Conservation (phyloP, 192 early-diverging fungal genomes). For the Rhizophagus clarus region DNA sequence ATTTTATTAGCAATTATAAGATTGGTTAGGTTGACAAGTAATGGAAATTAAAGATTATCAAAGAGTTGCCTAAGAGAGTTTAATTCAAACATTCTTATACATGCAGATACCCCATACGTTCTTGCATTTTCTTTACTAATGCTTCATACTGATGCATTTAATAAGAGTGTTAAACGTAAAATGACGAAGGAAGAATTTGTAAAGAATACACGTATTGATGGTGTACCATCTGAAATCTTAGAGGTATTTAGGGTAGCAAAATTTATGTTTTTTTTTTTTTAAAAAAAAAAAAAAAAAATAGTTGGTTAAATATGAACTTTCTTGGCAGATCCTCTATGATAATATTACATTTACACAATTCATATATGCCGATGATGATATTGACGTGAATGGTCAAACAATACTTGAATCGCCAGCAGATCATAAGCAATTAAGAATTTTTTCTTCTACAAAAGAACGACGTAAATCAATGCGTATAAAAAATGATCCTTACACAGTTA, state of each 20-base stretch:
- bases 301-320: not conserved
- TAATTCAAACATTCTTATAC: not conserved
- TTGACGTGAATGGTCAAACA: conserved; percentile 45
- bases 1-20: too few species aligned
- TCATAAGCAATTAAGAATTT: conserved; percentile 13
- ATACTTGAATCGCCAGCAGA: conserved; percentile 33
- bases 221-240: conserved; percentile 67
- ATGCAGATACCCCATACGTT: conserved; percentile 69
- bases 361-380: conserved; percentile 56
- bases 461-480: conserved; percentile 34
- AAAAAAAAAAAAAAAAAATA: not conserved
- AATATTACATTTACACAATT: conserved; percentile 59
- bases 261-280: too few species aligned
- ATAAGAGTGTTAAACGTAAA: conserved; percentile 75
- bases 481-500: conserved; percentile 46
- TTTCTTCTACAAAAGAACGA: conserved; percentile 25
- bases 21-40: too few species aligned
- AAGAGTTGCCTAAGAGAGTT: too few species aligned
- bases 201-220: conserved; percentile 70
- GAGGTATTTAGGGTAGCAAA: conserved; percentile 48
- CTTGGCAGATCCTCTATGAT: conserved; percentile 56
- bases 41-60: too few species aligned
- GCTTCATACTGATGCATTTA: conserved; percentile 87
- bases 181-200: conserved; percentile 85
- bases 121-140: conserved; percentile 81